Percentiles rank a stretch among this genome's conserved stretches.
These are phyloP conservation scores for Kazachstania sp. DNA, from an alignment of 1,139 yeast species.

Conservation along the genomic window DNA sequence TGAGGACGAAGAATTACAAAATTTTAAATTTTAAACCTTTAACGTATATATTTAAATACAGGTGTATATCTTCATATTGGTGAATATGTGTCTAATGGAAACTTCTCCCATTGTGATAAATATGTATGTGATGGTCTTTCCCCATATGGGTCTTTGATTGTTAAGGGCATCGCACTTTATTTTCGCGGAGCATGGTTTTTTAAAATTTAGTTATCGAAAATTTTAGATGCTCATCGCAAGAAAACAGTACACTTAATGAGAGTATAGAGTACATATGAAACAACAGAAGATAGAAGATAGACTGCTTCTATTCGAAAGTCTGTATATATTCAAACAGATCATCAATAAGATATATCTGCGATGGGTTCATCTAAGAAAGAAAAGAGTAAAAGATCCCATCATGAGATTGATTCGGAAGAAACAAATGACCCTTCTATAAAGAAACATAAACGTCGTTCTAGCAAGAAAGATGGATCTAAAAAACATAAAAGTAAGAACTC, in stretches of 20 bases:
- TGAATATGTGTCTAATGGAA: too few species aligned
- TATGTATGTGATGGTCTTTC: too few species aligned
- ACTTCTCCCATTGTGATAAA: too few species aligned
- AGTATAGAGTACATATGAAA: too few species aligned
- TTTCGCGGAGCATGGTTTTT: background rate
- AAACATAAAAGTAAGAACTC: conserved; percentile 2
- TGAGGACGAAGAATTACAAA: conserved; percentile 17
- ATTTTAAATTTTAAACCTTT: conserved; percentile 24
- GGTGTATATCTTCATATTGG: too few species aligned
- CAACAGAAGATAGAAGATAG: too few species aligned
- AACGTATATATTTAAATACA: background rate
- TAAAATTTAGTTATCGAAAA: background rate
- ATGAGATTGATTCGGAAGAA: background rate
- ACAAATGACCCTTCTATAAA: conserved; percentile 2
- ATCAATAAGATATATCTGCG: background rate
- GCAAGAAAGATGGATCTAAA: background rate
- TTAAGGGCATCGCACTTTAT: background rate
- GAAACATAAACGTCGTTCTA: background rate
- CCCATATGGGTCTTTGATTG: too few species aligned
- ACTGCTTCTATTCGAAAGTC: too few species aligned
- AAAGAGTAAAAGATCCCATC: background rate
- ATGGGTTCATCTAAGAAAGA: conserved; percentile 1
- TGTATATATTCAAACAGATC: conserved; percentile 4
- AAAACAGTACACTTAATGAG: too few species aligned
- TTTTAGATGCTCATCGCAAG: conserved; percentile 5